These are phyloP conservation scores for Podospora australis DNA, from an alignment of 495 filamentous ascomycete species.

Conservation along the genomic window DNA sequence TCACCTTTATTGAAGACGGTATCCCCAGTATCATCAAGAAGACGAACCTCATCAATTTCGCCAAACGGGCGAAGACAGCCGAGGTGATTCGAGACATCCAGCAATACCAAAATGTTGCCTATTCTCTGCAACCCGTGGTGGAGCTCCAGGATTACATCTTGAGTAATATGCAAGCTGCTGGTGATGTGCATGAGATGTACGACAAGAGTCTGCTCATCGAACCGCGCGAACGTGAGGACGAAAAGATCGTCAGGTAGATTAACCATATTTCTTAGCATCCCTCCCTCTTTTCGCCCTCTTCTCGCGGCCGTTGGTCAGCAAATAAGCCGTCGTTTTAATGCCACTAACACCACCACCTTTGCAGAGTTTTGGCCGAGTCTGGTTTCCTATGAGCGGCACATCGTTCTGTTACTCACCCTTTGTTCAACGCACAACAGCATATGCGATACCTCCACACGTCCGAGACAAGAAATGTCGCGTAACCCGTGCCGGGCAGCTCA, in stretches of 20 bases:
- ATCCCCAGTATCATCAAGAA: slow-evolving; percentile 93
- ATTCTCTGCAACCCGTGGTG: slow-evolving; percentile 76
- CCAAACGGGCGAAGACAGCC: slow-evolving; percentile 93
- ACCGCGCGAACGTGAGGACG: slow-evolving; percentile 91
- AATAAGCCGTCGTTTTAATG: not conserved
- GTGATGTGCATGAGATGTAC: slow-evolving; percentile 97
- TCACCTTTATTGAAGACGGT: slow-evolving; percentile 98
- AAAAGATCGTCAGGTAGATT: slow-evolving; percentile 59
- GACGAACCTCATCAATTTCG: slow-evolving; percentile 94
- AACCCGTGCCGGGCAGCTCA: too few species aligned
- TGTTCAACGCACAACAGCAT: too few species aligned
- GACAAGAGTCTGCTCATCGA: slow-evolving; percentile 88
- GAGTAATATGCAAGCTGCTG: slow-evolving; percentile 85
- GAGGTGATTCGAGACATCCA: slow-evolving; percentile 98
- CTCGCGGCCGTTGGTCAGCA: not conserved
- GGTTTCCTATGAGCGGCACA: slow-evolving; percentile 43
- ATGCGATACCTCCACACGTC: too few species aligned
- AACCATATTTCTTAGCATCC: not conserved
- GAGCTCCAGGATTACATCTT: slow-evolving; percentile 97
- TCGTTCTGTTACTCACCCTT: not conserved
- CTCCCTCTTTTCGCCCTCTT: not conserved
- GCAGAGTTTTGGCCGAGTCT: slow-evolving; percentile 42
- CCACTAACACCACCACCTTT: slow-evolving; percentile 1
- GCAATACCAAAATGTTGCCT: slow-evolving; percentile 95
- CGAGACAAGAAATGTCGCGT: too few species aligned